phyloP scores from a whole-genome alignment of 345 rosid species.

The Psidium friedrichsthalianum region DNA sequence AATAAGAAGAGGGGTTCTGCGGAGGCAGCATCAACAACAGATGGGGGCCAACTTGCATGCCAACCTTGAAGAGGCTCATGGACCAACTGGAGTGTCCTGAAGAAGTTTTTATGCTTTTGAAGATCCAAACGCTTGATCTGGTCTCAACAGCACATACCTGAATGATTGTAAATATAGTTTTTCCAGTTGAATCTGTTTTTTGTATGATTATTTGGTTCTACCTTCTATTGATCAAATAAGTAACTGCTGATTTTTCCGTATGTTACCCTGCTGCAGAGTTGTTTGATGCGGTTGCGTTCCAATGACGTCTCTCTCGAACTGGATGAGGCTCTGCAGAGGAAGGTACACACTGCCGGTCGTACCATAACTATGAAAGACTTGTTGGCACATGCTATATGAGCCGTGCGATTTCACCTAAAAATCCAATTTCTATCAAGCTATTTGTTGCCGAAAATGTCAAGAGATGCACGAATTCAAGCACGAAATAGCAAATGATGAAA shows the following conservation, averaged over 20 bases:
- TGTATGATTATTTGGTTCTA: not conserved
- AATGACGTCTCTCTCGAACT: not conserved
- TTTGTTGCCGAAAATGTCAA: too few relatives aligned
- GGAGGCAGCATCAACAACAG: not conserved
- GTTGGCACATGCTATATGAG: not conserved
- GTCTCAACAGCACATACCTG: not conserved
- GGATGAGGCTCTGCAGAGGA: not conserved
- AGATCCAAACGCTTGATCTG: not conserved
- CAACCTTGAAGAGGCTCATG: not conserved
- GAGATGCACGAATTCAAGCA: too few relatives aligned
- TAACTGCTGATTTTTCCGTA: not conserved
- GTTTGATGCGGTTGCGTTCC: not conserved
- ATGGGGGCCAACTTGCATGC: not conserved
- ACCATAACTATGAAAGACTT: too few relatives aligned
- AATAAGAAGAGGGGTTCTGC: not conserved
- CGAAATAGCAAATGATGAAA: too few relatives aligned
- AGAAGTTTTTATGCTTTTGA: not conserved
- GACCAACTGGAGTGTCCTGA: not conserved
- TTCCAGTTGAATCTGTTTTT: not conserved
- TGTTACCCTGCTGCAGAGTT: not conserved
- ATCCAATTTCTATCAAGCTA: not conserved
- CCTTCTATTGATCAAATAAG: not conserved
- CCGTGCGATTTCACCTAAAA: not conserved
- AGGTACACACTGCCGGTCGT: too few relatives aligned
- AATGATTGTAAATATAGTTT: not conserved